Base-by-base conservation (phyloP, 345 rosid species). In the Populus deltoides region DNA sequence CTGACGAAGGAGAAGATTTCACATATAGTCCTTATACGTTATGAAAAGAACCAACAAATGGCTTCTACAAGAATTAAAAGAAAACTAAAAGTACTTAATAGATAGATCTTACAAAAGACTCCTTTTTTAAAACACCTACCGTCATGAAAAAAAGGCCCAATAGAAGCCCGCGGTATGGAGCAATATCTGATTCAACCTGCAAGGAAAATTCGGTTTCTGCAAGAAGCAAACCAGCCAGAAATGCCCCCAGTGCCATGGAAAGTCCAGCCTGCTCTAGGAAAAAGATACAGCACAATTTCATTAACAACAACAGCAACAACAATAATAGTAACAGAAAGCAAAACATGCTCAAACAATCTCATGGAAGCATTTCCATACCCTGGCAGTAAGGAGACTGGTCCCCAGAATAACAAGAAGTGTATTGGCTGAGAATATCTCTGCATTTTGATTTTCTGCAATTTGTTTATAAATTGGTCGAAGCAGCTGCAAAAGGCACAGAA, bases 121-220 rank as follows among this genome's bases (percentile, higher is more conserved):
- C 12, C 38, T 45, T 55, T 66, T n/a, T 38, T 43, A 8, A 70
- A 24, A 11, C 51, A 78, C 83, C 69, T 88, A 96, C 99, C 88
- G 99, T 96, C 99, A 96, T 96, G 89, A 96, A 96, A 91, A 96
- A 96, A 82, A 96, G 99, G 79, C 99, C 99, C 89, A 96, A 74
- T 66, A 96, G 79, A 80, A 96, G 98, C 79, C 99, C 99, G 31
- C 99, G 97, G 80, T 93, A 96, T 62, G 99, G 99, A 84, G 99
- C 99, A 71, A 96, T 96, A 87, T 96, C 99, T 22, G 99, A 93
- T 87, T 96, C 99, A 83, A 96, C 99, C 90, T 96, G 99, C 75
- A 96, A 92, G 53, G 99, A 93, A 86, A 93, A 96, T 85, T 96
- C 99, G 80, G 99, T 96, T 87, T 96, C 99, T 78, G 99, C 99